Conservation (phyloP, 441 rosid species). For the Pelargonium australe region DNA sequence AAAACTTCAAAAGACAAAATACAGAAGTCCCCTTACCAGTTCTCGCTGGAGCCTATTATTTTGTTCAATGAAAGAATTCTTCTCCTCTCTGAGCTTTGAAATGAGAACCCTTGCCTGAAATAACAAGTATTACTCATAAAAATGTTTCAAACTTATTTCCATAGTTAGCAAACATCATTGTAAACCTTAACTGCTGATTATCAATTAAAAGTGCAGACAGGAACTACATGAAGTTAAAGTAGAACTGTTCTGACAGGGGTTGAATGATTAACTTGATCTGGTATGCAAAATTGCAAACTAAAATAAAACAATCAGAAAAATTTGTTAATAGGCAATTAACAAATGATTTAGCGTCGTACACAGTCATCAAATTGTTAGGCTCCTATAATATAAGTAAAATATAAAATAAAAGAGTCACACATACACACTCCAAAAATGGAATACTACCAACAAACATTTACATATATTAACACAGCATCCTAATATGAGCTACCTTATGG, state of each 20-base stretch:
- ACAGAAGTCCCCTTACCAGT: slow-evolving; percentile 42
- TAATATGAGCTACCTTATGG: no score
- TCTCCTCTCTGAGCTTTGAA: slow-evolving; percentile 63
- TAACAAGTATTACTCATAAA: slow-evolving; percentile 13
- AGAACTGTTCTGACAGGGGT: not conserved
- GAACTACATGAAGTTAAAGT: not conserved
- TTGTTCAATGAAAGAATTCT: slow-evolving; percentile 45
- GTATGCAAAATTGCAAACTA: slow-evolving; percentile 2
- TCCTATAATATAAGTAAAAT: no score
- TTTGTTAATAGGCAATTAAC: no score
- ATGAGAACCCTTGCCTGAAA: slow-evolving; percentile 56
- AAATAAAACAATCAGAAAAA: not conserved
- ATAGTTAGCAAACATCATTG: not conserved
- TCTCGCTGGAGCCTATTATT: slow-evolving; percentile 61
- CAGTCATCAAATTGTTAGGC: no score
- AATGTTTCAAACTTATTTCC: not conserved
- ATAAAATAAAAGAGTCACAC: no score
- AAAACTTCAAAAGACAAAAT: not conserved
- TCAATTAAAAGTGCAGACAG: not conserved
- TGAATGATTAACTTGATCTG: not conserved
- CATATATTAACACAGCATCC: no score
- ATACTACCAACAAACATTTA: no score
- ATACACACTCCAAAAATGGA: no score
- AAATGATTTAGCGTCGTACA: no score
- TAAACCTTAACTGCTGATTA: not conserved